phyloP scores from a whole-genome alignment of 192 early-diverging fungal genomes.

The Coemansia sp. region DNA sequence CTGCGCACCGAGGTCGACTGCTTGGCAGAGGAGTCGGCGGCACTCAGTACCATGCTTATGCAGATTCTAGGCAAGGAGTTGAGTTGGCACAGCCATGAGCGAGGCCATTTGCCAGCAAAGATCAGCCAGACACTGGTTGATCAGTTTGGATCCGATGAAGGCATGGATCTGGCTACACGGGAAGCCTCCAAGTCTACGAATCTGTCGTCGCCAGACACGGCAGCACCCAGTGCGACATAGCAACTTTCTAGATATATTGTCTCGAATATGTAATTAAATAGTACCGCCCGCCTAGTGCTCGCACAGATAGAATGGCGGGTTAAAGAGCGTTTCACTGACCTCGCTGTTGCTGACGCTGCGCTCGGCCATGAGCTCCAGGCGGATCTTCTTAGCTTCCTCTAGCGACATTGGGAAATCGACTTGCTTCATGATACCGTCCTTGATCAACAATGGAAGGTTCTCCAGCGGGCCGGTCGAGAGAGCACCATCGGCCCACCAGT shows the following conservation, averaged over 20 bases:
- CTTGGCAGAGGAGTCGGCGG: conserved; percentile 17
- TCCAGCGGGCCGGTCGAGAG: neutral
- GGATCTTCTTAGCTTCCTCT: conserved; percentile 37
- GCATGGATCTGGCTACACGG: conserved; percentile 3
- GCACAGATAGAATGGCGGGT: conserved; percentile 20
- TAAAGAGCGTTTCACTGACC: neutral
- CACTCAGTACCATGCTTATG: conserved; percentile 33
- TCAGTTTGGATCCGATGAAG: conserved; percentile 19
- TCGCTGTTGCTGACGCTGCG: conserved; percentile 14
- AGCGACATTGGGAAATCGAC: conserved; percentile 41
- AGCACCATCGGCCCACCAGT: conserved; percentile 27
- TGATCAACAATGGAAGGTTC: conserved; percentile 17
- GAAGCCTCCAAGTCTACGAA: neutral
- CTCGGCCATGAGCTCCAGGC: conserved; percentile 51
- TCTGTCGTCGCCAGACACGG: neutral
- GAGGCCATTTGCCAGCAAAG: conserved; percentile 13
- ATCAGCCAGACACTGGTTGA: conserved; percentile 29
- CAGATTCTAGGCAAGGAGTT: conserved; percentile 33
- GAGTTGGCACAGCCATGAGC: conserved; percentile 11
- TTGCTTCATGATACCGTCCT: conserved; percentile 6
- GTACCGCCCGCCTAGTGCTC: conserved; percentile 13
- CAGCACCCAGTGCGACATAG: neutral
- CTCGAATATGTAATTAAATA: neutral
- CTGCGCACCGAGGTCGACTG: conserved; percentile 21
- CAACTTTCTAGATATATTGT: neutral